Evolutionary conservation across 495 filamentous ascomycete species (phyloP).

Genomic region (Trichocladium uniseriatum): DNA sequence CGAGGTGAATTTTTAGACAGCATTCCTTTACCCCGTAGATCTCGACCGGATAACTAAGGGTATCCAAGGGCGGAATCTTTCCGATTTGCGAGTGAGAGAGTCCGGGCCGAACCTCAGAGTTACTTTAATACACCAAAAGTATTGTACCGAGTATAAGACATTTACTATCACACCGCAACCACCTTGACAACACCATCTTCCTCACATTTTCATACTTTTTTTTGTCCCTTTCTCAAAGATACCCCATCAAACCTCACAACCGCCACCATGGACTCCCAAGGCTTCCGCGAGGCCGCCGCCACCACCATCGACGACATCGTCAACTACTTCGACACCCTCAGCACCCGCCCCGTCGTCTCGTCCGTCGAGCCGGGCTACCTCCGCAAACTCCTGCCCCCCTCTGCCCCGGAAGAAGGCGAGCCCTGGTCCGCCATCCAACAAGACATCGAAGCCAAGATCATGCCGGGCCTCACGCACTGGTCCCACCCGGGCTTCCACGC

Average conservation of each 20-base stretch:
- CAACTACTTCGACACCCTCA: slow-evolving; percentile 70
- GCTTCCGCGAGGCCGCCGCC: slow-evolving; percentile 73
- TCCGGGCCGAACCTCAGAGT: too few species aligned
- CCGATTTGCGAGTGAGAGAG: too few species aligned
- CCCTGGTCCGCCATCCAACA: slow-evolving; percentile 70
- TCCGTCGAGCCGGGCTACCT: slow-evolving; percentile 82
- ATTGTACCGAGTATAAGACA: too few species aligned
- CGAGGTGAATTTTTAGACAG: too few species aligned
- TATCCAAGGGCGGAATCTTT: too few species aligned
- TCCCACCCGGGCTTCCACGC: slow-evolving; percentile 89
- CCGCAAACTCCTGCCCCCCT: slow-evolving; percentile 62
- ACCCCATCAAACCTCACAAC: background rate
- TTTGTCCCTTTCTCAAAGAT: too few species aligned
- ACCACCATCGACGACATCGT: slow-evolving; percentile 80
- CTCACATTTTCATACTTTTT: too few species aligned
- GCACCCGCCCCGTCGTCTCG: slow-evolving; percentile 62
- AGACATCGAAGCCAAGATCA: slow-evolving; percentile 80
- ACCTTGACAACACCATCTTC: too few species aligned
- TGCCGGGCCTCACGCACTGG: slow-evolving; percentile 94
- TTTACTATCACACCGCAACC: too few species aligned
- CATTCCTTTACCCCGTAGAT: too few species aligned
- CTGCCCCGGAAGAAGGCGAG: slow-evolving; percentile 65
- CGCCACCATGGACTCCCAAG: slow-evolving; percentile 63
- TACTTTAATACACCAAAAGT: too few species aligned
- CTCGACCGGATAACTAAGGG: too few species aligned